Base-by-base conservation (phyloP, 1,284 basidiomycete genomes). In the Tilletia setariae region DNA sequence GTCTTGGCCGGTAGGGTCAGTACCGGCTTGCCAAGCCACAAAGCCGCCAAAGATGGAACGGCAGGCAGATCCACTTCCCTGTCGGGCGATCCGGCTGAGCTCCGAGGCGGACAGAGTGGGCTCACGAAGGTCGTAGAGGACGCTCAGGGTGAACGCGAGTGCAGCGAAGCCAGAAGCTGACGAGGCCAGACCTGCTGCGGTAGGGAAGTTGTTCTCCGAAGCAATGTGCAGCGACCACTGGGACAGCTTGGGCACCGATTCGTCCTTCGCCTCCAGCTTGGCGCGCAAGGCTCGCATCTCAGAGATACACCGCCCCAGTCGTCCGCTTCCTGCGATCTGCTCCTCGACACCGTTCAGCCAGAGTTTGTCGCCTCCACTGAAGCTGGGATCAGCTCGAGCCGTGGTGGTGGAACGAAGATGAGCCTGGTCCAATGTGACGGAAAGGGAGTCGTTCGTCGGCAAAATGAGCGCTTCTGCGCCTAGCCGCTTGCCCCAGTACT, bases 191-290 rank as follows among this genome's bases (percentile, higher is more conserved):
- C 95, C 96, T 0, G 95, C 96, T 8, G 96, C 96, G 4, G 95
- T 98, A 28, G 95, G 95, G 86, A 99, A 98, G 86, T 98, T 98
- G 88, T 99, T 99, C 85, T 90, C 90, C 11, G 94, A 98, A 70
- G 89, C 89, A 74, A 99, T 94, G 84, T 92, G 77, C 13, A 79
- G 75, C 16, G 73, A 68, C 72, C 74, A 82, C 69, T 70, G 63
- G 19, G 75, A 82, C 19, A 78, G 74, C 71, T 77, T 78, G 47
- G 77, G 70, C 28, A 80, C 67, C 35, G 65, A 71, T 35, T 53
- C 56, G 51, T 81, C 76, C 44, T 71, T 59, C 49, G 53, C 87
- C 84, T 98, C 94, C 65, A 92, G 86, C 32, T 87, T 85, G 70
- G 87, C 86, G 68, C 95, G 87, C 74, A 95, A 86, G 28, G 86